phyloP scores from a whole-genome alignment of 2,329 filamentous ascomycete genomes.

The Aspergillus sp. region DNA sequence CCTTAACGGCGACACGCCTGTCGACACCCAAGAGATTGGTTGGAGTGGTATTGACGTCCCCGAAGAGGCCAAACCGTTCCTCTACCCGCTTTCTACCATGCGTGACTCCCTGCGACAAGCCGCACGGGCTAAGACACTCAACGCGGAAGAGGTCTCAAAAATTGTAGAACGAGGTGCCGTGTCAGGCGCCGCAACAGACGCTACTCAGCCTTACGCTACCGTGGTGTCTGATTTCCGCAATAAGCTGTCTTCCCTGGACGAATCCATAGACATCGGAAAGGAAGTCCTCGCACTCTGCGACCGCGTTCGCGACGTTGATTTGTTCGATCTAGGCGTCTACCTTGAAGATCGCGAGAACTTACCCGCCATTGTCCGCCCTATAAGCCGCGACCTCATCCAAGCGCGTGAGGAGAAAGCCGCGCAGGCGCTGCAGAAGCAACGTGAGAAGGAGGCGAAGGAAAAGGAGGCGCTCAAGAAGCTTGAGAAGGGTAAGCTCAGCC shows the following conservation, averaged over 20 bases:
- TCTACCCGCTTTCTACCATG: conserved; percentile 59
- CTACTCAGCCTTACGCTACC: conserved; percentile 47
- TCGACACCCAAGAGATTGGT: conserved; percentile 50
- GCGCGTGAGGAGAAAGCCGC: conserved; percentile 56
- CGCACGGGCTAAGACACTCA: conserved; percentile 52
- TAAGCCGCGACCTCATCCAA: conserved; percentile 59
- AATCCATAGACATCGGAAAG: conserved; percentile 60
- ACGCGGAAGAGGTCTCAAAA: conserved; percentile 37
- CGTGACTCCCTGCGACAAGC: conserved; percentile 59
- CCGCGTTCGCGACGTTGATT: conserved; percentile 73
- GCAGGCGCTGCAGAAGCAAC: conserved; percentile 46
- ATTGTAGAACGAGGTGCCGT: conserved; percentile 34
- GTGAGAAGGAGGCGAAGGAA: conserved; percentile 50
- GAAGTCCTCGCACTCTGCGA: conserved; percentile 76
- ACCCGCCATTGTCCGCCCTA: conserved; percentile 68
- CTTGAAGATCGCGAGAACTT: conserved; percentile 74
- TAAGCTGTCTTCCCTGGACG: conserved; percentile 37
- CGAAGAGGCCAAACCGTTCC: conserved; percentile 56
- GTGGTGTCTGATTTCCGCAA: conserved; percentile 46
- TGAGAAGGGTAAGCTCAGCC: conserved; percentile 44
- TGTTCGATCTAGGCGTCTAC: conserved; percentile 81
- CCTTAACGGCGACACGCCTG: conserved; percentile 50
- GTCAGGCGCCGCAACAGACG: conserved; percentile 24
- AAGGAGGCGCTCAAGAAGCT: conserved; percentile 49
- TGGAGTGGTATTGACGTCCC: conserved; percentile 68